Conservation (phyloP, 139 green algal genomes). For the Nannochloris sp. region DNA sequence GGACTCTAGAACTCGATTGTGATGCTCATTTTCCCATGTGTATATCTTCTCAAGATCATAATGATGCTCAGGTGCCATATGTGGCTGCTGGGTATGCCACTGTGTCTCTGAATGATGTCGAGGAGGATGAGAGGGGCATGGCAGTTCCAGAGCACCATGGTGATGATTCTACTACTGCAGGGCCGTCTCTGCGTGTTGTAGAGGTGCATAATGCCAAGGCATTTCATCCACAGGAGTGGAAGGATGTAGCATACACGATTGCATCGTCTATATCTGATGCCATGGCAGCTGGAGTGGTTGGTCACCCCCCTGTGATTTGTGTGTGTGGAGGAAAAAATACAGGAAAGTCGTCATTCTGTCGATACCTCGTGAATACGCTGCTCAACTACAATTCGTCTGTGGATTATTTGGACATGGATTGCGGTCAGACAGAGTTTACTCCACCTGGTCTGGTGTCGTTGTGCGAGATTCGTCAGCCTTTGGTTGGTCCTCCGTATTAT, state of each 20-base stretch:
- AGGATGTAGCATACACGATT: slow-evolving; percentile 13
- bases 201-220: neutral
- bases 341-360: slow-evolving; percentile 75
- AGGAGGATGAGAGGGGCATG: no score
- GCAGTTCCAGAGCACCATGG: no score
- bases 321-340: slow-evolving; percentile 63
- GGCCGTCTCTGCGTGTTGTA: no score
- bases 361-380: slow-evolving; percentile 45
- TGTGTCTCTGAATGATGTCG: no score
- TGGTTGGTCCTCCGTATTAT: slow-evolving; percentile 47
- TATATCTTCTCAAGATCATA: no score
- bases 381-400: slow-evolving; percentile 27
- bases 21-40: no score
- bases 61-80: no score
- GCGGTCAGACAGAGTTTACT: slow-evolving; percentile 81
- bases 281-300: neutral
- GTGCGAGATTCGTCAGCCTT: slow-evolving; percentile 34
- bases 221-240: slow-evolving; percentile 13
- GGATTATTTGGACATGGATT: slow-evolving; percentile 73
- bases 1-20: no score
- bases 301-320: slow-evolving; percentile 29
- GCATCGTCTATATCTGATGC: slow-evolving; percentile 1
- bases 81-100: no score
- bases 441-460: slow-evolving; percentile 66
- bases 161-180: no score